Evolutionary conservation across 495 filamentous ascomycete species (phyloP), one percentile per base, ranked within the genome.

Genomic region (Trichocladium antarcticum): DNA sequence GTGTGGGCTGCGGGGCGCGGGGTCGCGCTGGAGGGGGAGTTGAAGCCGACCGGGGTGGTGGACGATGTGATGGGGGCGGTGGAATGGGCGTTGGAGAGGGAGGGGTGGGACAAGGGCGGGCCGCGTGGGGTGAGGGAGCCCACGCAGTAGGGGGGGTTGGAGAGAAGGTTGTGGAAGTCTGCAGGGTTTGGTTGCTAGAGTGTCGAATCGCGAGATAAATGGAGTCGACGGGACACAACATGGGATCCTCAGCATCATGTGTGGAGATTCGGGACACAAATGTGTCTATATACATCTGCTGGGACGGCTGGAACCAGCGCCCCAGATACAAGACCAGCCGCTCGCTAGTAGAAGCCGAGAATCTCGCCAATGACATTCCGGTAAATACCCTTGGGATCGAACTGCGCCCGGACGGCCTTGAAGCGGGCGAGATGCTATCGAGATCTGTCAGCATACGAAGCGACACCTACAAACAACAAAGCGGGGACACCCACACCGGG

Each of bases 1-100:
- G 89, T 99, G 5, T 86, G 84, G 45, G 69, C 70, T 45, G 74
- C 77, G 17, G 69, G 57, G 20, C 48, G 58, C 1, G 67, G 24
- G 61, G 74, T 62, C 11, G 62, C 62, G 54, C 34, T 61, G 34
- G 46, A 51, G 34, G 62, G 63, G 12, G 50, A 15, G 54, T 54
- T 44, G 17, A 40, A 45, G 53, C 83, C 89, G 1, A 72, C 61
- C 21, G 71, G 61, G 2, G 75, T 89, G 37, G 77, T 79, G 14
- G 74, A 80, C 6, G 77, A 90, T 69, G 89, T 74, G 11, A 50
- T 50, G 49, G 58, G 53, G 37, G 72, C 67, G 28, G 64, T 70
- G 48, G 49, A 52, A 54, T 74, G 69, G 66, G 71, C 68, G 16
- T 45, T 69, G 52, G 48, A 55, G 51, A 52, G 53, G 49, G 67